phyloP scores from a whole-genome alignment of 1,284 basidiomycete species.

The Mycosarcoma mackinlayi region DNA sequence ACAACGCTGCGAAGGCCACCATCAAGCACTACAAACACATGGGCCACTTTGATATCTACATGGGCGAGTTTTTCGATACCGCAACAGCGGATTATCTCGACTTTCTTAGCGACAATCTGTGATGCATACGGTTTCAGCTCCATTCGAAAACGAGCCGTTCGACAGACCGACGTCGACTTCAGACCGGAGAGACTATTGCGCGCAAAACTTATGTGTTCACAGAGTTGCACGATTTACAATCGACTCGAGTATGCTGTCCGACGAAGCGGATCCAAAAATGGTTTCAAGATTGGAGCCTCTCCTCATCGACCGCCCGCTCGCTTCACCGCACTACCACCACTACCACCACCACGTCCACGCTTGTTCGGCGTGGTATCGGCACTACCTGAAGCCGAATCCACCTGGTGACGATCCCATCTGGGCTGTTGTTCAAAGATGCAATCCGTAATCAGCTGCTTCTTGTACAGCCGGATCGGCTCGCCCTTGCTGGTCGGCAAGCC shows the following conservation, averaged over 20 bases:
- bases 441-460: slow-evolving; percentile 36
- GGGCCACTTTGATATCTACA: slow-evolving; percentile 62
- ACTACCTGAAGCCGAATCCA: slow-evolving; percentile 13
- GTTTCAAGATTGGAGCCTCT: not conserved
- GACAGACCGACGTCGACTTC: not conserved
- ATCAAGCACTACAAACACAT: slow-evolving; percentile 46
- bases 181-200: too few species aligned
- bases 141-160: not conserved
- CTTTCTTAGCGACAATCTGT: slow-evolving; percentile 40
- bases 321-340: slow-evolving; percentile 15
- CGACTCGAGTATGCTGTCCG: too few species aligned
- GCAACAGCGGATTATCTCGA: slow-evolving; percentile 45
- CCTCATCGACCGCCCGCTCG: slow-evolving; percentile 11
- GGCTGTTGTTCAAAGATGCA: slow-evolving; percentile 40
- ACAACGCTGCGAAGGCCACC: slow-evolving; percentile 44
- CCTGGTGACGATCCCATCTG: slow-evolving; percentile 32
- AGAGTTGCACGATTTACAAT: too few species aligned
- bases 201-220: too few species aligned
- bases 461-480: slow-evolving; percentile 30
- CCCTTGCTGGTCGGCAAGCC: slow-evolving; percentile 12
- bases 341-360: slow-evolving; percentile 15
- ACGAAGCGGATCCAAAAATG: too few species aligned
- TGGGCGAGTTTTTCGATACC: slow-evolving; percentile 47
- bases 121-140: not conserved
- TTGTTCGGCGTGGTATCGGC: slow-evolving; percentile 13